phyloP scores from a whole-genome alignment of 1,284 basidiomycete genomes.

The Cutaneotrichosporon sp. region DNA sequence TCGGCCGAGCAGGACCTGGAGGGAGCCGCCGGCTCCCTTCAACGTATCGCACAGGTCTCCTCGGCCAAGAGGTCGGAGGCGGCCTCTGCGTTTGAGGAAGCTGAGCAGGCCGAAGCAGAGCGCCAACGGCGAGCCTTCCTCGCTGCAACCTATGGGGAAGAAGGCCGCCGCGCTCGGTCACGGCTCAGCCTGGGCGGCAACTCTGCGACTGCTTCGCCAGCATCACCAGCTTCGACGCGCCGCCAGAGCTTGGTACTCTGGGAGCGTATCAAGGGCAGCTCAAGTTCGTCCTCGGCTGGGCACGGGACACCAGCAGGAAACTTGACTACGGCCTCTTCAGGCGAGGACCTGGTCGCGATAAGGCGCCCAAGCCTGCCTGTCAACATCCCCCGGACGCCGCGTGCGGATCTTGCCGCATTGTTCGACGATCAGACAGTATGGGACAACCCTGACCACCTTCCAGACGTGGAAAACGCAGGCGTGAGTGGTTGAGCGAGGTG shows the following conservation, averaged over 20 bases:
- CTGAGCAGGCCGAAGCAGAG: slow-evolving; percentile 52
- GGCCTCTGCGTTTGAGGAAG: slow-evolving; percentile 40
- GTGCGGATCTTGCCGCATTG: slow-evolving; percentile 7
- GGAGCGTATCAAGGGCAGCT: slow-evolving; percentile 34
- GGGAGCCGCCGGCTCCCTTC: slow-evolving; percentile 10
- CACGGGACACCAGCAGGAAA: not conserved
- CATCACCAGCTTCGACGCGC: slow-evolving; percentile 29
- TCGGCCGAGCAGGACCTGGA: not conserved
- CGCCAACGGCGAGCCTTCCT: slow-evolving; percentile 49
- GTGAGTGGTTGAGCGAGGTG: slow-evolving; percentile 8
- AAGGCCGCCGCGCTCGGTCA: slow-evolving; percentile 44
- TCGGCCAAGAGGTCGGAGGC: slow-evolving; percentile 12
- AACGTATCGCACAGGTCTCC: slow-evolving; percentile 14
- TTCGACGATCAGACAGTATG: slow-evolving; percentile 23
- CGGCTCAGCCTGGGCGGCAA: slow-evolving; percentile 43
- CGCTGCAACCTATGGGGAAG: slow-evolving; percentile 47
- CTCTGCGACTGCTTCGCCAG: slow-evolving; percentile 17
- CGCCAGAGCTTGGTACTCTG: slow-evolving; percentile 45
- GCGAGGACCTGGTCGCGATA: slow-evolving; percentile 3
- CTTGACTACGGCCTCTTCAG: not conserved
- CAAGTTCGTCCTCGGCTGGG: slow-evolving; percentile 2
- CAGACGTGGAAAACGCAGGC: not conserved
- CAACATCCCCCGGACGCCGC: slow-evolving; percentile 20
- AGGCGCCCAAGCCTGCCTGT: slow-evolving; percentile 22
- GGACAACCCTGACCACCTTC: slow-evolving; percentile 20